Evolutionary conservation across 148 eudicot genomes (phyloP), one percentile per base, ranked within the genome.

Genomic region (Heliamphora exappendiculata): DNA sequence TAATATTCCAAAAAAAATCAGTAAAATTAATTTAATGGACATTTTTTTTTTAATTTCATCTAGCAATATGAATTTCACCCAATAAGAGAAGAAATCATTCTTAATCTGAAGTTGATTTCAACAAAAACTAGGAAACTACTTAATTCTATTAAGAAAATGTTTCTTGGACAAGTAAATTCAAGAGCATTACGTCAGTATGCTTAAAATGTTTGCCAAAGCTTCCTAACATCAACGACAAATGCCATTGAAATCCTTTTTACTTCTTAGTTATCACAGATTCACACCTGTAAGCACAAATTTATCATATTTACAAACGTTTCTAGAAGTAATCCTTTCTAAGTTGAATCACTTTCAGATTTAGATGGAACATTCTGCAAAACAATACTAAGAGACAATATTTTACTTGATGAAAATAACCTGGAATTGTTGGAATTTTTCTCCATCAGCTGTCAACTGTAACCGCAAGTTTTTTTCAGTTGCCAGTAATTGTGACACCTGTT

Each of bases 381-480:
- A 77, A 67, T 4, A 31, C 33, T 20, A 41, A 10, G 17, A 60
- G 17, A 31, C n/a, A 20, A 64, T 75, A 34, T 28, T 22, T 26
- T 8, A 0, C 13, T 41, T 20, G 44, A 47, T 42, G 60, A 67
- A 69, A 49, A 67, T 81, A 76, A 91, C 97, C 90, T 95, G 98
- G 70, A 95, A 95, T 70, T 95, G 97, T 76, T 95, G 99, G 81
- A 95, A 95, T 62, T 95, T 95, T 86, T 91, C 97, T 53, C 97
- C 97, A 77, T 95, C 99, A 67, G 97, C 93, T 59, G 91, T 88
- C 72, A 95, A 89, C 75, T 95, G 99, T 73, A 84, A 82, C 59
- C 99, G 90, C 78, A 95, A 76, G 86, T 84, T 89, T 83, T 93
- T 91, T 78, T 95, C 97, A 72, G 97, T 95, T 81, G 86, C 89